phyloP scores from a whole-genome alignment of 148 eudicot genomes.

The Camellia sinensis region DNA sequence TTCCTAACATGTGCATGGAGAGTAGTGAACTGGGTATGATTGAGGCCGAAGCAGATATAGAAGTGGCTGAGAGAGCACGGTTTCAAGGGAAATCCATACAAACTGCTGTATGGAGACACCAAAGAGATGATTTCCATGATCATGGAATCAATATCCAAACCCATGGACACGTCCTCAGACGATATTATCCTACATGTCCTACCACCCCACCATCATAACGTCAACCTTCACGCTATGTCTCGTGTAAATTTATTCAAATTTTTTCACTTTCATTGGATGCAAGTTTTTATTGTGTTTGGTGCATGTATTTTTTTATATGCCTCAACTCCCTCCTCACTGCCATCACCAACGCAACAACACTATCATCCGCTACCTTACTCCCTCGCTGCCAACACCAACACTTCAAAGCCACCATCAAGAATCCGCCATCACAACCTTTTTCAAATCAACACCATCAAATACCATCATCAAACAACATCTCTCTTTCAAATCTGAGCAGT shows the following conservation, averaged over 20 bases:
- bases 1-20: constrained; percentile 10
- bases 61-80: constrained; percentile 34
- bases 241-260: background rate
- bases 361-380: too few relatives aligned
- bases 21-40: constrained; percentile 27
- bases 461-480: too few relatives aligned
- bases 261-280: too few relatives aligned
- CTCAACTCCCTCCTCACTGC: too few relatives aligned
- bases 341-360: too few relatives aligned
- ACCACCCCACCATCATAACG: background rate
- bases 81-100: constrained; percentile 32
- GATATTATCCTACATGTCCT: background rate
- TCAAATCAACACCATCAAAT: too few relatives aligned
- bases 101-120: constrained; percentile 30
- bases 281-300: background rate
- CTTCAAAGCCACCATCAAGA: too few relatives aligned
- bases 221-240: background rate
- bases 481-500: too few relatives aligned
- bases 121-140: constrained; percentile 14
- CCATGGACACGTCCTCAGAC: constrained; percentile 2
- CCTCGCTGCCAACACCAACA: too few relatives aligned
- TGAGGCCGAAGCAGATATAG: constrained; percentile 33
- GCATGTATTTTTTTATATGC: too few relatives aligned
- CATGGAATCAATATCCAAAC: background rate
- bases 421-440: too few relatives aligned